Percentiles rank a stretch among this genome's conserved stretches.
phyloP scores from a whole-genome alignment of 2,329 filamentous ascomycete genomes.

The Ophiostoma himal-ulmi region DNA sequence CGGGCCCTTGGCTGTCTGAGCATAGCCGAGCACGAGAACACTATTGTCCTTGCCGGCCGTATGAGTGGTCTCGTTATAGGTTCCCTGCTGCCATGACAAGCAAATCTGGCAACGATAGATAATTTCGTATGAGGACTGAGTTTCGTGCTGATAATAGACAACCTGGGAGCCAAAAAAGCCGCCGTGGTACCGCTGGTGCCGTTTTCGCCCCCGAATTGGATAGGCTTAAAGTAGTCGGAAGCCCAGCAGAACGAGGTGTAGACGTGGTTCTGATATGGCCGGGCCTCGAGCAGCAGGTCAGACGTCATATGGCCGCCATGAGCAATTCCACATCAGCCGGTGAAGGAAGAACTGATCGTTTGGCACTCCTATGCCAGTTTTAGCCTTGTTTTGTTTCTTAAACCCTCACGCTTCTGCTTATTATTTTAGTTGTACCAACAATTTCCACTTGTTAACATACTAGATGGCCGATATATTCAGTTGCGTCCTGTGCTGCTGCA shows the following conservation, averaged over 20 bases:
- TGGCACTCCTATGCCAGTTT: neutral
- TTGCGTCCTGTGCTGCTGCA: neutral
- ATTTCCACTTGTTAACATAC: neutral
- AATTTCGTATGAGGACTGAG: neutral
- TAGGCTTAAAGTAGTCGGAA: neutral
- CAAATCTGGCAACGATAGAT: neutral
- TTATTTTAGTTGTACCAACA: neutral
- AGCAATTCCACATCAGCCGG: neutral
- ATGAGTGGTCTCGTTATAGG: no score
- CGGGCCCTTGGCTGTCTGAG: no score
- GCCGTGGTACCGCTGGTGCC: neutral
- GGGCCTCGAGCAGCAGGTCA: neutral
- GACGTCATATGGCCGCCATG: neutral
- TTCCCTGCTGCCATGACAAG: no score
- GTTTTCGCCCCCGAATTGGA: neutral
- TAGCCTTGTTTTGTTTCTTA: neutral
- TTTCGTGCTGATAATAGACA: no score
- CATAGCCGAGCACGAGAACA: no score
- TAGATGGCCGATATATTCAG: neutral
- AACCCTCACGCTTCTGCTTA: neutral
- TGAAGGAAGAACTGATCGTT: neutral
- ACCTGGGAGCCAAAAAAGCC: neutral
- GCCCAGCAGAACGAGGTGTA: neutral
- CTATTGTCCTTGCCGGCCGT: no score
- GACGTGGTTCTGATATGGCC: neutral